phyloP scores from a whole-genome alignment of 2,329 filamentous ascomycete species.

The Paraphoma chrysanthemicola region DNA sequence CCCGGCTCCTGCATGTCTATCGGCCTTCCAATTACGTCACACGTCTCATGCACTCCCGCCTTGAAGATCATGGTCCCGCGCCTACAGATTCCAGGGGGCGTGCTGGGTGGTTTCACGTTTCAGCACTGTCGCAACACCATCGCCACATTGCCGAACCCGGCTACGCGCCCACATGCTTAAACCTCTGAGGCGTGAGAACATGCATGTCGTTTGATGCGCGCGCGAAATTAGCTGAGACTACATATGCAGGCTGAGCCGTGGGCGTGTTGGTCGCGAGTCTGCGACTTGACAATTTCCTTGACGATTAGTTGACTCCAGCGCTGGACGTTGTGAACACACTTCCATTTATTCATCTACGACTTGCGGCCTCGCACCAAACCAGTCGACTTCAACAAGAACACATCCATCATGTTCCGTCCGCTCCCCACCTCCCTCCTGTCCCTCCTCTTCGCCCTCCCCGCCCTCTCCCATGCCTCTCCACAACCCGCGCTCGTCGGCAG shows the following conservation, averaged over 20 bases:
- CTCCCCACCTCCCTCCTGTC: conserved; percentile 30
- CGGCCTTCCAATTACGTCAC: not conserved
- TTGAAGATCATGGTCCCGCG: not conserved
- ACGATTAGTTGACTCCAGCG: conserved; percentile 2
- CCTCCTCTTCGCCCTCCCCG: conserved; percentile 29
- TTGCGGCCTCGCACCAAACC: not conserved
- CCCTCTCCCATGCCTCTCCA: conserved; percentile 29
- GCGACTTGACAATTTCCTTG: not conserved
- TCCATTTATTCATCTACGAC: not conserved
- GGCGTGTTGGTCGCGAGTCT: conserved; percentile 1
- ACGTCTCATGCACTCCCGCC: not conserved
- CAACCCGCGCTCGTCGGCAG: conserved; percentile 28
- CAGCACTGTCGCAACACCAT: conserved; percentile 37
- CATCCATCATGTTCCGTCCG: conserved; percentile 21
- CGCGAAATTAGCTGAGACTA: conserved; percentile 2
- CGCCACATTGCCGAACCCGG: conserved; percentile 23
- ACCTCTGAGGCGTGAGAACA: conserved; percentile 22
- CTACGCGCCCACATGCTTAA: conserved; percentile 15
- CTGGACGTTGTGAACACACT: conserved; percentile 4
- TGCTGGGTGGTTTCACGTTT: conserved; percentile 22
- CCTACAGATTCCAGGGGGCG: conserved; percentile 1
- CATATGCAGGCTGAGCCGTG: conserved; percentile 5
- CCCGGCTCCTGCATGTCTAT: not conserved
- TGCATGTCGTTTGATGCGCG: conserved; percentile 16
- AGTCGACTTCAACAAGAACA: not conserved